phyloP scores from a whole-genome alignment of 169 alveolate species.

The Miamiensis avidus region DNA sequence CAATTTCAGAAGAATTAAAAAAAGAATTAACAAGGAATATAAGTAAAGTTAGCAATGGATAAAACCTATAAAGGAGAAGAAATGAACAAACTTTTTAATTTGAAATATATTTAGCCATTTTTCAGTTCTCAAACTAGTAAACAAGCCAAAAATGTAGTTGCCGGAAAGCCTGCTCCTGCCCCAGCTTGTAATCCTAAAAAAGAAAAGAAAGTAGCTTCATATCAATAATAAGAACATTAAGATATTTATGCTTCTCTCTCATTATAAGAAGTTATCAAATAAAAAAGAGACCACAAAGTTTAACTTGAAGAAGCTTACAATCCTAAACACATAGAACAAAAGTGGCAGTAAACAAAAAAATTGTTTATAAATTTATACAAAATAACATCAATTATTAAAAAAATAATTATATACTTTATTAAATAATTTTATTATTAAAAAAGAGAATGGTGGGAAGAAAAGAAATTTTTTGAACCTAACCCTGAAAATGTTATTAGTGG shows the following conservation, averaged over 20 bases:
- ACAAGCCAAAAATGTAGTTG: too few relatives aligned
- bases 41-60: too few relatives aligned
- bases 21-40: too few relatives aligned
- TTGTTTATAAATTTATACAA: too few relatives aligned
- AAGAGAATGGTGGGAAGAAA: slow-evolving; percentile 28
- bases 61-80: too few relatives aligned
- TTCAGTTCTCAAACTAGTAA: too few relatives aligned
- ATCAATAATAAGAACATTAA: background rate
- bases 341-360: background rate
- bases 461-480: slow-evolving; percentile 54
- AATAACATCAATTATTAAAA: too few relatives aligned
- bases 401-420: background rate
- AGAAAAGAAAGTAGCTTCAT: background rate
- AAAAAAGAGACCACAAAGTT: background rate
- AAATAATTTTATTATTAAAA: background rate
- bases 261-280: background rate
- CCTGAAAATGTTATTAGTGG: slow-evolving; percentile 74
- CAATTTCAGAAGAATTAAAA: too few relatives aligned
- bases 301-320: background rate
- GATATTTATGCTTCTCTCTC: background rate
- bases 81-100: too few relatives aligned
- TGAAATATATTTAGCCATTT: too few relatives aligned
- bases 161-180: too few relatives aligned
- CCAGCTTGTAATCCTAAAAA: too few relatives aligned
- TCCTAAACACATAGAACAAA: background rate